These are phyloP conservation scores for Dothistroma pini DNA, from an alignment of 2,329 filamentous ascomycete species.

Conservation along the genomic window DNA sequence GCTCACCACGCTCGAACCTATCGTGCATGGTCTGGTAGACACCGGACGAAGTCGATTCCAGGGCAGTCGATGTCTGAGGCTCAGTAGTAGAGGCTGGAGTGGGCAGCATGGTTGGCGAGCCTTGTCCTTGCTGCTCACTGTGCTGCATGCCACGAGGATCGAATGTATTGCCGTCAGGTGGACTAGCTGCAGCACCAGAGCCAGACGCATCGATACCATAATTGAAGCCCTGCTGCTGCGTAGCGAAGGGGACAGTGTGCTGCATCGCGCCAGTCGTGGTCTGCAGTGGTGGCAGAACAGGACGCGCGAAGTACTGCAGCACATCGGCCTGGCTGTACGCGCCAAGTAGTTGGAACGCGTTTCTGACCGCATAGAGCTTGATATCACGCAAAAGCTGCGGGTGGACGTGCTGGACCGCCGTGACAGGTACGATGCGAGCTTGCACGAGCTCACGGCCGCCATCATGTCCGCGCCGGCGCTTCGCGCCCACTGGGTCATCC, in stretches of 20 bases:
- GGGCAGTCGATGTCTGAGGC: not conserved
- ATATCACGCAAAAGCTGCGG: slow-evolving; percentile 7
- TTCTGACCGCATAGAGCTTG: not conserved
- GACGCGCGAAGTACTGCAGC: not conserved
- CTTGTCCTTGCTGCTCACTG: not conserved
- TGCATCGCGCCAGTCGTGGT: not conserved
- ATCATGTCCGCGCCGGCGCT: not conserved
- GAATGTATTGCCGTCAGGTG: not conserved
- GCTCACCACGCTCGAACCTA: slow-evolving; percentile 6
- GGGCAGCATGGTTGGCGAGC: not conserved
- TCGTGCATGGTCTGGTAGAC: slow-evolving; percentile 8
- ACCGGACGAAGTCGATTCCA: not conserved
- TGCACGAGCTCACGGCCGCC: not conserved
- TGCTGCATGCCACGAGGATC: not conserved
- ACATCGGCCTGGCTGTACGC: not conserved
- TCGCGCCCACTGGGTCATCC: not conserved
- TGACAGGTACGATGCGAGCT: not conserved
- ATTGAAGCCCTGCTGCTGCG: not conserved
- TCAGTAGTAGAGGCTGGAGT: not conserved
- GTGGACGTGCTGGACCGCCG: slow-evolving; percentile 5
- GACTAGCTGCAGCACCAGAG: not conserved
- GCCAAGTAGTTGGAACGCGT: not conserved
- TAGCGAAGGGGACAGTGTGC: not conserved
- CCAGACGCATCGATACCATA: not conserved
- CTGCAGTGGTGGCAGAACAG: not conserved